Evolutionary conservation across 2,329 filamentous ascomycete species (phyloP).

Genomic region (Diaporthe amygdali): DNA sequence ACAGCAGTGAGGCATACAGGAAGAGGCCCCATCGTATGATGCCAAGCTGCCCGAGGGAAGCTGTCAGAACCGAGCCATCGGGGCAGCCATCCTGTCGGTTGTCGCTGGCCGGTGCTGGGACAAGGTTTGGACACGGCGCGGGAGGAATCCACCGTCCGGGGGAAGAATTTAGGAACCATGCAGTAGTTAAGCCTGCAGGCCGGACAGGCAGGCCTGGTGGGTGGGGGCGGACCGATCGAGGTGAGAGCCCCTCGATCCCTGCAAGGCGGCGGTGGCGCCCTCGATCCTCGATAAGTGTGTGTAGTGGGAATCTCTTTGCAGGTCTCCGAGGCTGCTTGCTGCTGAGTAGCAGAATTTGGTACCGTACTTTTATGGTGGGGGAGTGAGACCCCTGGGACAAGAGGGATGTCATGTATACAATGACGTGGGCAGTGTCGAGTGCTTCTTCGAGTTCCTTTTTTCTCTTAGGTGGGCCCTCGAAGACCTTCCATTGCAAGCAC

Average conservation of each 20-base stretch:
- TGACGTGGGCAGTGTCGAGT: not conserved
- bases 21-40: not conserved
- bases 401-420: not conserved
- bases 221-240: not conserved
- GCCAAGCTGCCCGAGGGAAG: not conserved
- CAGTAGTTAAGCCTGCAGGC: conserved; percentile 8
- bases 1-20: not conserved
- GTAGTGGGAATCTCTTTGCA: not conserved
- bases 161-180: conserved; percentile 7
- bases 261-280: not conserved
- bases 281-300: not conserved
- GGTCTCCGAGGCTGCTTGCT: not conserved
- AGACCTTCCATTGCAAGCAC: not conserved
- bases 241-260: not conserved
- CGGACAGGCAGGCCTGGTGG: not conserved
- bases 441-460: not conserved
- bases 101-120: not conserved
- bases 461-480: not conserved
- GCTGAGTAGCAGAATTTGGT: not conserved
- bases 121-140: not conserved
- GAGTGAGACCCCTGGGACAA: not conserved
- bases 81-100: not conserved
- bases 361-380: not conserved
- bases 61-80: not conserved
- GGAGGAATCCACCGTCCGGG: not conserved